Conservation (phyloP, 495 filamentous ascomycete species). For the Apodospora peruviana region DNA sequence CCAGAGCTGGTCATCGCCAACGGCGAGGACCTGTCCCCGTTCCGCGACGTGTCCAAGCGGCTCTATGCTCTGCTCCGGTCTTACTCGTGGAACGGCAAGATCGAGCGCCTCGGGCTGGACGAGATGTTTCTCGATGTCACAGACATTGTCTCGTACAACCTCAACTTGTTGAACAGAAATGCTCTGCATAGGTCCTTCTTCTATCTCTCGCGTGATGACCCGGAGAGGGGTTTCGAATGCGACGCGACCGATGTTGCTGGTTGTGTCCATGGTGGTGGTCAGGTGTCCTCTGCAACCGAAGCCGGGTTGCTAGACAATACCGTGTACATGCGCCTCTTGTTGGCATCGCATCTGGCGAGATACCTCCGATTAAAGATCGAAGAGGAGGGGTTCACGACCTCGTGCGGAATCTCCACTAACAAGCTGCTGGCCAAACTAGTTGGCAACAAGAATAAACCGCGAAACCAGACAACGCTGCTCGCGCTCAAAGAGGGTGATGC, state of each 20-base stretch:
- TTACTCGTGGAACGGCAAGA: slow-evolving; percentile 67
- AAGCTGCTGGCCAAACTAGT: slow-evolving; percentile 82
- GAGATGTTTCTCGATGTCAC: slow-evolving; percentile 75
- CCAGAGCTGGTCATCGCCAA: slow-evolving; percentile 80
- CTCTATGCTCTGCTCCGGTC: slow-evolving; percentile 64
- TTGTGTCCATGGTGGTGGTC: slow-evolving; percentile 17
- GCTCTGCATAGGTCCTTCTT: slow-evolving; percentile 69
- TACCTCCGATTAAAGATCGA: slow-evolving; percentile 69
- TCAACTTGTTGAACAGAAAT: slow-evolving; percentile 61
- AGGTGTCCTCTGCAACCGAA: not conserved
- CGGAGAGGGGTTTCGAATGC: slow-evolving; percentile 71
- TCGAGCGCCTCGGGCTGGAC: slow-evolving; percentile 81
- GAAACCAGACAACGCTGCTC: slow-evolving; percentile 76
- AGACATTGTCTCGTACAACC: slow-evolving; percentile 78
- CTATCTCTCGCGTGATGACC: slow-evolving; percentile 66
- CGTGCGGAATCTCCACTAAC: slow-evolving; percentile 81
- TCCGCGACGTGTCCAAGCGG: slow-evolving; percentile 78
- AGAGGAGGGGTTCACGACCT: slow-evolving; percentile 74
- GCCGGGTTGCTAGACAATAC: slow-evolving; percentile 16
- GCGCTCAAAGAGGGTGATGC: slow-evolving; percentile 53
- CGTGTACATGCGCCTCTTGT: slow-evolving; percentile 50
- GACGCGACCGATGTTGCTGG: slow-evolving; percentile 56
- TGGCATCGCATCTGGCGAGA: slow-evolving; percentile 70
- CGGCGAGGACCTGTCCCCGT: slow-evolving; percentile 80
- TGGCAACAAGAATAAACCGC: slow-evolving; percentile 79